Base-by-base conservation (phyloP, 2,329 filamentous ascomycete genomes). In the Apiospora pterosperma region DNA sequence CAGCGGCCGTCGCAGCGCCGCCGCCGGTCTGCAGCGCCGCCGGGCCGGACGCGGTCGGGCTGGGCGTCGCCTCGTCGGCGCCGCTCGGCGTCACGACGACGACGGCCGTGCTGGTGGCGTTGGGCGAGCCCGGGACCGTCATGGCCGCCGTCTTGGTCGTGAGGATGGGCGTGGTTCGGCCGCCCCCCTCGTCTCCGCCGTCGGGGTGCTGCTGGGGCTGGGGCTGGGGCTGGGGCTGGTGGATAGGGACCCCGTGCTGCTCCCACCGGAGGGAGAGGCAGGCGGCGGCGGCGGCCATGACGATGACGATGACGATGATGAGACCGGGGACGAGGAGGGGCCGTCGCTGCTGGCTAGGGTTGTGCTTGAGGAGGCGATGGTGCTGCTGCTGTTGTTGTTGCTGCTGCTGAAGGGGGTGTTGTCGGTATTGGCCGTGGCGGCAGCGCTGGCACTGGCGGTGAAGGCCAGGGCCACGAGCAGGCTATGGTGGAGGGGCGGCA, bases 341-440 rank as follows among this genome's bases (percentile, higher is more conserved):
- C n/a, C n/a, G n/a, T n/a, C n/a, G n/a, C n/a, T n/a, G n/a, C n/a
- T n/a, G n/a, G n/a, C n/a, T n/a, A n/a, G n/a, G n/a, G n/a, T n/a
- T n/a, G n/a, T n/a, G n/a, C n/a, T n/a, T 28, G 19, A 4, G 23
- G 44, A 6, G 44, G 23, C 19, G 44, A 23, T 19, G 23, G 28
- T 62, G 38, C 28, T 21, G 60, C 25, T 55, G 48, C 25, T 55
- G 48, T 55, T 55, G 48, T 55, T 55, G 48, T 55, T 55, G 48
- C 23, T 55, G 10, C 44, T 62, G 38, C 25, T 62, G 60, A 39
- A 28, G 60, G 16, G 25, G 7, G 8, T 31, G 38, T 12, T 42
- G 16, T 62, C 41, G 23, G 11, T 14, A 23, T 36, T 25, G 60
- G 38, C n/a, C n/a, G 34, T 19, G 2, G n/a, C 58, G 5, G 34